Evolutionary conservation across 768 basidiomycete genomes (phyloP), one percentile per base, ranked within the genome.

Genomic region (Lactifluus subvellereus): DNA sequence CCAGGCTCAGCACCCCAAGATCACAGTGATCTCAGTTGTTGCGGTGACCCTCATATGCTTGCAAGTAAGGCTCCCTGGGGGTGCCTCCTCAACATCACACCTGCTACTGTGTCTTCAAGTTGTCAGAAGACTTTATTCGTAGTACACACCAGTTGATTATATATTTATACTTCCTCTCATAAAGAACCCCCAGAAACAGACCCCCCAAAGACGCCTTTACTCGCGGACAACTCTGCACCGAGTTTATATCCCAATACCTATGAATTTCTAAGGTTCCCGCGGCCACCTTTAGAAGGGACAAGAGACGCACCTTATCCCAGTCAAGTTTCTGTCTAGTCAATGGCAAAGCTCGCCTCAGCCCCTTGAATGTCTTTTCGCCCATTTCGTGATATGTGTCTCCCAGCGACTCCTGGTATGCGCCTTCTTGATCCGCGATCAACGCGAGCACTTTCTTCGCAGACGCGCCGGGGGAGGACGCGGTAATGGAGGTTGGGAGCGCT

Each of bases 351-450:
- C 97, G 82, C 68, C 97, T 80, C 55, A 99, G 79, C 6, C 88
- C 85, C 74, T 91, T 92, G 82, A 98, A 98, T 0, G 90, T 89
- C 76, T 92, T 94, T 70, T 98, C 95, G 45, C 89, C 84, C 84
- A 99, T 88, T 68, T 91, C 87, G 47, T 86, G 85, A 71, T 98
- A 97, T 16, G 89, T 81, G 51, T 88, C 87, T 69, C 85, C 90
- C 58, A 98, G 73, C 16, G 87, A 85, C 0, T 79, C 76, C 71
- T 98, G 94, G 70, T 94, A 90, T 66, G 81, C 82, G 13, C 83
- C 78, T 72, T 94, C 89, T 70, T 96, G 92, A 18, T 84, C 81
- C 69, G 86, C 88, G 60, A 92, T 86, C 62, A 94, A 78, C 0
- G 91, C 90, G 62, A 97, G 74, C 49, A 95, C 80, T 72, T 90